These are phyloP conservation scores for Saccharomycopsis olivae DNA, from an alignment of 805 yeast genomes.

Conservation along the genomic window DNA sequence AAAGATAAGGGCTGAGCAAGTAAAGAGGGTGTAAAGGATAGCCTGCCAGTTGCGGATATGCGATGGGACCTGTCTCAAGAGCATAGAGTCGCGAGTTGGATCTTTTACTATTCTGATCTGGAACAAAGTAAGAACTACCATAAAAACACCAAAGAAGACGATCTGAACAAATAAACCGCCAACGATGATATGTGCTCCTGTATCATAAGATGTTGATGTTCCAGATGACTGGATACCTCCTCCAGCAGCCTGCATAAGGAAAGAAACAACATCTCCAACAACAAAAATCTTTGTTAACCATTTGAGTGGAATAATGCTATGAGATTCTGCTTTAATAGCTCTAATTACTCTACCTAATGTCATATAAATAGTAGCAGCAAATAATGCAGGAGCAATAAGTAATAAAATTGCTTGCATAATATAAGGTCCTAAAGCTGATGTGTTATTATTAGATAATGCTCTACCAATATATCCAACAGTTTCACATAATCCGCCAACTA, in stretches of 20 bases:
- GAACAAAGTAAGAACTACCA: no score
- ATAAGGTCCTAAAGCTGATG: conserved; percentile 18
- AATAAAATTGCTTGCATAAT: conserved; percentile 22
- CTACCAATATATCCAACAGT: conserved; percentile 23
- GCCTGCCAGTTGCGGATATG: no score
- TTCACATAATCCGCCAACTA: conserved; percentile 23
- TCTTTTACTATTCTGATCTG: no score
- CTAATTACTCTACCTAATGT: conserved; percentile 22
- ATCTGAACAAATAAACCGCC: no score
- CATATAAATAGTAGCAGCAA: conserved; percentile 27
- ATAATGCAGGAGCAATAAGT: conserved; percentile 25
- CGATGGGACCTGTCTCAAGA: no score
- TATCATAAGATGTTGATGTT: no score
- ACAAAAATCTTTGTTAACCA: conserved; percentile 24
- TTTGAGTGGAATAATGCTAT: conserved; percentile 20
- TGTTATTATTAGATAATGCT: conserved; percentile 17
- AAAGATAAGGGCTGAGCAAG: no score
- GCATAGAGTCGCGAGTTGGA: no score
- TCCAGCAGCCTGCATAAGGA: conserved; percentile 25
- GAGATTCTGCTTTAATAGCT: conserved; percentile 18
- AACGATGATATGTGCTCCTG: no score
- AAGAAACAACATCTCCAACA: conserved; percentile 24
- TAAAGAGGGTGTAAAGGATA: no score
- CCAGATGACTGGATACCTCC: conserved; percentile 24
- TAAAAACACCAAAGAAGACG: no score